Conservation (phyloP, 2,329 filamentous ascomycete genomes). For the Lasiodiplodia theobromae region DNA sequence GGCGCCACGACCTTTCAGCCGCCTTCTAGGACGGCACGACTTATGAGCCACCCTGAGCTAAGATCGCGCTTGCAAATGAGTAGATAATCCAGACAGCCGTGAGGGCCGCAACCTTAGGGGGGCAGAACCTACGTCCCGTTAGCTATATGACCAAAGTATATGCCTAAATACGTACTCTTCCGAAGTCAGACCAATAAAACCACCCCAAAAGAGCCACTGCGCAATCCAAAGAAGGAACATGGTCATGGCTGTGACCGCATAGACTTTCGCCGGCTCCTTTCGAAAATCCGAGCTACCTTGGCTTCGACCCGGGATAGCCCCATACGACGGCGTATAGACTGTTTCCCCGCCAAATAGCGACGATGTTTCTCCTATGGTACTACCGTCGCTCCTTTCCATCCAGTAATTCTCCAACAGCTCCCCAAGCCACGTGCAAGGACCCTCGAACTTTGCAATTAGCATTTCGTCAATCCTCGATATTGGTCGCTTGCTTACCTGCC, state of each 20-base stretch:
- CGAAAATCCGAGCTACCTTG: neutral
- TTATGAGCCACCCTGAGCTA: neutral
- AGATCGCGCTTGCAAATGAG: constrained; percentile 30
- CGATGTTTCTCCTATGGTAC: constrained; percentile 30
- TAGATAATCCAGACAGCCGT: constrained; percentile 37
- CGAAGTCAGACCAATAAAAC: constrained; percentile 38
- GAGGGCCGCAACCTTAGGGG: constrained; percentile 37
- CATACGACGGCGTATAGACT: constrained; percentile 30
- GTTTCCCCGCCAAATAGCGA: constrained; percentile 21
- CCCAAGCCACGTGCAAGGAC: neutral
- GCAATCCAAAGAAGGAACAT: constrained; percentile 38
- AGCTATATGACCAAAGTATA: constrained; percentile 29
- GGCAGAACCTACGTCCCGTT: constrained; percentile 39
- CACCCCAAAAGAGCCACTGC: constrained; percentile 43
- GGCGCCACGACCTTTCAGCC: neutral
- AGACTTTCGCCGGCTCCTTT: constrained; percentile 31
- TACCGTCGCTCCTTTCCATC: constrained; percentile 16
- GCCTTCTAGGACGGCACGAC: neutral
- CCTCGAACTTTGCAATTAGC: no score
- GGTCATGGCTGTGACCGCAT: constrained; percentile 31
- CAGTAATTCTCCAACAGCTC: constrained; percentile 15
- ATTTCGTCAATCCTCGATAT: no score
- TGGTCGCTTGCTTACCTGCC: no score
- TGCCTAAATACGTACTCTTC: constrained; percentile 37
- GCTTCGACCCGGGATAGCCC: constrained; percentile 30